A percentile compares a stretch with the other conserved stretches of the same genome.
Evolutionary conservation across 805 yeast species (phyloP).

Genomic region (Kockiozyma suomiensis): DNA sequence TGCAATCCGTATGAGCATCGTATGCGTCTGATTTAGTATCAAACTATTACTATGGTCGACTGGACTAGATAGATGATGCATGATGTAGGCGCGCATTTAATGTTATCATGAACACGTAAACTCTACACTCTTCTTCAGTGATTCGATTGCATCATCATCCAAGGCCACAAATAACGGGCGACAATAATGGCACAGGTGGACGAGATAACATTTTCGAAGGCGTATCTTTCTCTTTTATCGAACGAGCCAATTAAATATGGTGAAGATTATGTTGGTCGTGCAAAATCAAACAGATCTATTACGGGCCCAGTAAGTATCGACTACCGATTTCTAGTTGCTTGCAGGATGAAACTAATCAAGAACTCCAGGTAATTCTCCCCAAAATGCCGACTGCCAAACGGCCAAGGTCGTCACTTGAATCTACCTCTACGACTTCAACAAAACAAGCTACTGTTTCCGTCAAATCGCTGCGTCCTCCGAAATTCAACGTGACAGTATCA

Average conservation of each 20-base stretch:
- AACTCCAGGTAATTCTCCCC: constrained; percentile 25
- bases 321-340: too few relatives aligned
- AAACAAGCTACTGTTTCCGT: constrained; percentile 14
- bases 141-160: not conserved
- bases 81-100: not conserved
- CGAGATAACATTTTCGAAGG: constrained; percentile 29
- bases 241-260: constrained; percentile 12
- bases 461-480: constrained; percentile 32
- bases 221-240: constrained; percentile 25
- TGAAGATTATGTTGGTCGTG: constrained; percentile 24
- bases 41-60: too few relatives aligned
- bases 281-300: constrained; percentile 7
- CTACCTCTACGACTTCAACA: not conserved
- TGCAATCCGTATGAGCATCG: not conserved
- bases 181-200: constrained; percentile 24
- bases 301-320: constrained; percentile 16
- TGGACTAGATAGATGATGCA: not conserved
- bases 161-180: not conserved
- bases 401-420: not conserved
- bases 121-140: not conserved
- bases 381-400: constrained; percentile 23
- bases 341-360: too few relatives aligned
- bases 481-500: constrained; percentile 16
- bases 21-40: too few relatives aligned
- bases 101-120: not conserved